Evolutionary conservation across 768 basidiomycete species (phyloP), one percentile per base, ranked within the genome.

Genomic region (Fistulinella prunicolor): DNA sequence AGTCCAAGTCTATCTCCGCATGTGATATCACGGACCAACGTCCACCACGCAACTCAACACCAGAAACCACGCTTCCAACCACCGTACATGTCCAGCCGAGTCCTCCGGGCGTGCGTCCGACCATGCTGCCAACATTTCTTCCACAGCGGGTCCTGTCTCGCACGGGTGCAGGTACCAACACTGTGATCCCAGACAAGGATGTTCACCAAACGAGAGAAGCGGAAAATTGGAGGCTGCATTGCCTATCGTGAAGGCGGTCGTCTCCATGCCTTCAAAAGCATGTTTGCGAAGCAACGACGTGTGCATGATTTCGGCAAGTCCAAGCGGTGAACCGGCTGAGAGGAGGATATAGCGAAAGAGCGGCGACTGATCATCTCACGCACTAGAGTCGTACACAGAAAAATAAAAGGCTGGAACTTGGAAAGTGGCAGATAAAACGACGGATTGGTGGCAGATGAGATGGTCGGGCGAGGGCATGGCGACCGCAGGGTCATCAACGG

Each of bases 91-190:
- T 37, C 39, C 39, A 22, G 57, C 62, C 10, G 72, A 38, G 21
- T 41, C 50, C 17, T 47, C 24, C 30, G 34, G 26, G 14, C 30
- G 29, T 17, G 13, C 38, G 14, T 47, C 50, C 14, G 49, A 44
- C 64, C 49, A 37, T 51, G 82, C 86, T 19, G 59, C 55, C 67
- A 92, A 62, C 19, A 95, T 69, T 66, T 94, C 92, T 20, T 71
- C 69, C 1, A 95, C 79, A 1, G 82, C 79, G 28, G 65, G 66
- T 9, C 75, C 74, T 4, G 84, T 87, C 63, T 89, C 83, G 63
- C 93, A 95, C 9, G 93, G 93, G 63, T 95, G 93, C 32, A 95
- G 71, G 59, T 84, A 90, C 90, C 90, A 95, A 46, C 81, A 83
- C 9, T 85, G 83, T 3, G 71, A 80, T 19, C 82, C 85, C 24